Evolutionary conservation across 768 basidiomycete species (phyloP).

Genomic region (Kwoniella newhampshirensis): DNA sequence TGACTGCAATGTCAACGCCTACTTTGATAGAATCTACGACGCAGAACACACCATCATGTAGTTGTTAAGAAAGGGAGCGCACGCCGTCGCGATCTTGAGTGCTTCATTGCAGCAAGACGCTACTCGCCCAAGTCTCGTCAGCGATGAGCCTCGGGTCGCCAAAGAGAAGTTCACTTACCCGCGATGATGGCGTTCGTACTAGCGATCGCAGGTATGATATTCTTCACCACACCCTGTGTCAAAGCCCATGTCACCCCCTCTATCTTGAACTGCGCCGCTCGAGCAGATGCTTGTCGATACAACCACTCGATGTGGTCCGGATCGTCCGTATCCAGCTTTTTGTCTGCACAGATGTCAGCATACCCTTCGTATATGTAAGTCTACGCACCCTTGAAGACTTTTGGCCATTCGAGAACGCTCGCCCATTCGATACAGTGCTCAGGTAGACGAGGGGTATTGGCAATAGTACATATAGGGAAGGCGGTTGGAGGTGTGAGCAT

Average conservation of each 20-base stretch:
- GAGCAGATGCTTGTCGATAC: constrained; percentile 71
- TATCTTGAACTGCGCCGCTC: constrained; percentile 92
- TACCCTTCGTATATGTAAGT: no score
- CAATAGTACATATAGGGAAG: constrained; percentile 98
- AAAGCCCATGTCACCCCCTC: constrained; percentile 97
- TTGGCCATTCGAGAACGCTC: constrained; percentile 97
- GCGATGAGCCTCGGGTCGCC: not conserved
- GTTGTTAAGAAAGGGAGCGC: constrained; percentile 90
- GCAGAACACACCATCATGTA: constrained; percentile 64
- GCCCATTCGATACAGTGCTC: constrained; percentile 99
- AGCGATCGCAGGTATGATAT: constrained; percentile 98
- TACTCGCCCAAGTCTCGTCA: constrained; percentile 51
- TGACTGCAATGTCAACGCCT: constrained; percentile 56
- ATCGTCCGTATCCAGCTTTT: constrained; percentile 95
- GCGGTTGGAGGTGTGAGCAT: constrained; percentile 97
- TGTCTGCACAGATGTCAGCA: constrained; percentile 60
- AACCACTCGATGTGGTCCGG: constrained; percentile 96
- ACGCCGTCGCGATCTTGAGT: constrained; percentile 95
- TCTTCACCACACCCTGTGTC: constrained; percentile 98
- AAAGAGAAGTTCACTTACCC: constrained; percentile 57
- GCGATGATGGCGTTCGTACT: constrained; percentile 98
- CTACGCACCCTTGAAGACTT: constrained; percentile 73
- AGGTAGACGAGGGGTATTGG: constrained; percentile 94
- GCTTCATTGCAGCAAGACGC: constrained; percentile 99
- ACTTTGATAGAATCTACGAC: no score